Conservation (phyloP, 2,329 filamentous ascomycete species). For the Dactylonectria macrodidyma region DNA sequence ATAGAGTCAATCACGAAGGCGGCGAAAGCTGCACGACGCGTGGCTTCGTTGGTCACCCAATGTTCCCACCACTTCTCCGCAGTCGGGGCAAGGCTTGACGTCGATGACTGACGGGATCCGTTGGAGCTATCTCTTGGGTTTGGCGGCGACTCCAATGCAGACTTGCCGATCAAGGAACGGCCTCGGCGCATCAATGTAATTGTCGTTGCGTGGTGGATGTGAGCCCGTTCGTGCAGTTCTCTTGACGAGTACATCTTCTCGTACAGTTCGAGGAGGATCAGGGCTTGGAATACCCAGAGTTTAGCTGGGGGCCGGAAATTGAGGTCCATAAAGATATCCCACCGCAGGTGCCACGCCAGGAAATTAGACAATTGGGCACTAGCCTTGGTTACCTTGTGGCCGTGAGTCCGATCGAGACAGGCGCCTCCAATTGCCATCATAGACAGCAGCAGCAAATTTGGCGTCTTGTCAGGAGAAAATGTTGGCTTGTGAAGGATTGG, state of each 20-base stretch:
- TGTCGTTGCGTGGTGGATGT: constrained; percentile 97
- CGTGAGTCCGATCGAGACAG: constrained; percentile 87
- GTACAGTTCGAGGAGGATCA: constrained; percentile 91
- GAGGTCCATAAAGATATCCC: constrained; percentile 93
- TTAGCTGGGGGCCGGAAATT: constrained; percentile 94
- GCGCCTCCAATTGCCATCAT: constrained; percentile 95
- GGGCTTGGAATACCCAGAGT: constrained; percentile 94
- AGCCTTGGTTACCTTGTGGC: constrained; percentile 78
- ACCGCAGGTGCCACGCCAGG: constrained; percentile 91
- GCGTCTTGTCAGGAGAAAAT: constrained; percentile 89
- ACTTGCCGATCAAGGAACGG: constrained; percentile 89
- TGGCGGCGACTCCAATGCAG: constrained; percentile 86
- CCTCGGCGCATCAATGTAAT: constrained; percentile 96
- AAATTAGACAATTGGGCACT: constrained; percentile 92
- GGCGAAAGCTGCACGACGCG: constrained; percentile 89
- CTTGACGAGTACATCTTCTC: constrained; percentile 98
- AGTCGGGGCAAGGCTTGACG: constrained; percentile 75
- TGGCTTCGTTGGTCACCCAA: constrained; percentile 96
- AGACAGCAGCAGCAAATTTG: constrained; percentile 85
- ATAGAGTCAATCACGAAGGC: constrained; percentile 97
- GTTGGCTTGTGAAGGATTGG: constrained; percentile 96
- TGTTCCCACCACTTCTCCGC: constrained; percentile 94
- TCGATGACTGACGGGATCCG: constrained; percentile 72
- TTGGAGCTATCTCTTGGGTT: constrained; percentile 74
- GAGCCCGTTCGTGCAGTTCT: constrained; percentile 91